A percentile compares a stretch with the other conserved stretches of the same genome.
These are phyloP conservation scores for Maudiozyma saulgeensis DNA, from an alignment of 805 yeast genomes.

Conservation along the genomic window DNA sequence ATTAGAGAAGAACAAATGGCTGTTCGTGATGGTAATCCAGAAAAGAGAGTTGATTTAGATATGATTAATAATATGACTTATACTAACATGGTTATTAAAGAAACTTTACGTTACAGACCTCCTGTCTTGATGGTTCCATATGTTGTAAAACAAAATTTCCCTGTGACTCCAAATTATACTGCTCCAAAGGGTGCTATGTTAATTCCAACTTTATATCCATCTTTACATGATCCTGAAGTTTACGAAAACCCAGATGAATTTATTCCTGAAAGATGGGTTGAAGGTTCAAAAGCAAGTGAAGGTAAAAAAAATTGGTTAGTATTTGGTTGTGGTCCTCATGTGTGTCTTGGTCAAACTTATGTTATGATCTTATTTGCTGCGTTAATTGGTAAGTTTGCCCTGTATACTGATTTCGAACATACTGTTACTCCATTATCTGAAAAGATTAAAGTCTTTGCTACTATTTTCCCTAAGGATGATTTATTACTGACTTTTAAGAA, in stretches of 20 bases:
- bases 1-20: conserved; percentile 85
- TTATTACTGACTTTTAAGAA: conserved; percentile 64
- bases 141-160: conserved; percentile 79
- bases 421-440: conserved; percentile 77
- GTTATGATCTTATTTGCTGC: conserved; percentile 85
- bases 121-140: conserved; percentile 98
- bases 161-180: conserved; percentile 71
- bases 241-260: conserved; percentile 91
- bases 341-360: conserved; percentile 89
- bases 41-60: conserved; percentile 50
- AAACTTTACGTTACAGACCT: conserved; percentile 88
- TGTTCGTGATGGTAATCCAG: conserved; percentile 71
- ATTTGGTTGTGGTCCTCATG: conserved; percentile 95
- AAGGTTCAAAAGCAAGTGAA: conserved; percentile 63
- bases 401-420: conserved; percentile 75
- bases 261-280: conserved; percentile 92
- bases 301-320: conserved; percentile 90
- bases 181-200: conserved; percentile 97
- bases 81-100: conserved; percentile 85
- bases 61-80: conserved; percentile 80
- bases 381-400: conserved; percentile 81
- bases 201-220: conserved; percentile 90
- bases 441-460: conserved; percentile 91
- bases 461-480: conserved; percentile 96
- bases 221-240: conserved; percentile 94